Evolutionary conservation across 2,329 filamentous ascomycete genomes (phyloP), one percentile per base, ranked within the genome.

Genomic region (Paracorniculantispora psalliotae): DNA sequence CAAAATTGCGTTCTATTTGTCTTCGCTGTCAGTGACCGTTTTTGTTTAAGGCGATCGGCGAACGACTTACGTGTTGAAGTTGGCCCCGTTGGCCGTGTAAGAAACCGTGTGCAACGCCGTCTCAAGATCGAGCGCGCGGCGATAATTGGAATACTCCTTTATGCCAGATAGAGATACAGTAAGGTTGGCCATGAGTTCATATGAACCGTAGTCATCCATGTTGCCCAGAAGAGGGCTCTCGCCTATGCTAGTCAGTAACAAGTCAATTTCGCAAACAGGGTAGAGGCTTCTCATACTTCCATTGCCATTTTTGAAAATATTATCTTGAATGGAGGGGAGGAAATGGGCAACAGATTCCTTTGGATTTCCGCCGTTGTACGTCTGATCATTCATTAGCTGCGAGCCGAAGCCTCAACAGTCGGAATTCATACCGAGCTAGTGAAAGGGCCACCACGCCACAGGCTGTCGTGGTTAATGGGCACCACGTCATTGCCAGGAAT

Each of bases 361-460:
- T 17, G 78, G 78, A 46, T 81, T 81, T 1, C 78, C 79, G 17
- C 79, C 79, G 0, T 67, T 73, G 63, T 81, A 81, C 57, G 69
- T 72, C 69, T 75, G 51, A 12, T 23, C 19, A n/a, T 2, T 51
- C 17, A n/a, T 51, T 51, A 35, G 33, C 17, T 28, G 19, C 12
- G 3, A 15, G n/a, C 25, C 12, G 2, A 1, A 52, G 35, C 23
- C 28, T 25, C 17, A 13, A 30, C 28, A 21, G 21, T 25, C 19
- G 5, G 4, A 1, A 0, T 15, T 61, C 69, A 63, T 63, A 76
- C 76, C 19, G 66, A 65, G 41, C 66, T 68, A 57, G 78, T 71
- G 59, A 81, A 82, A 0, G 79, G 79, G 0, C 79, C 79, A 2
- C 77, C 79, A 2, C 75, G 76, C 79, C 79, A 82, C 1, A 82